Evolutionary conservation across 257 asterid species (phyloP).

Genomic region (Solanum chiquidenum): DNA sequence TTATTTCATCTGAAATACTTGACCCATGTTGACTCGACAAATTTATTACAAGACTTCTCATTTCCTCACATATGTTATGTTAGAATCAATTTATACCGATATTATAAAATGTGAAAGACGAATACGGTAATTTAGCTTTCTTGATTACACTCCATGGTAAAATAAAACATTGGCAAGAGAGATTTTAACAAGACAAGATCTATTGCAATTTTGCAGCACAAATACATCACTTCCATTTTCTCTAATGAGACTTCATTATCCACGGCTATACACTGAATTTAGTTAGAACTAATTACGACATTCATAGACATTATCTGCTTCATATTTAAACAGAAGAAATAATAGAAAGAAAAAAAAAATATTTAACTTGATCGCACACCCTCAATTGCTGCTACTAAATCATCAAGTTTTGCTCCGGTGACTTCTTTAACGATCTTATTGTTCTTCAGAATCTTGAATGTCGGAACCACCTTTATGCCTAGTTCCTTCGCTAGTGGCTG

Average conservation of each 20-base stretch:
- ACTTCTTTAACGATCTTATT: constrained; percentile 67
- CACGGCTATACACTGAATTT: not conserved
- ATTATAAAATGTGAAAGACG: not conserved
- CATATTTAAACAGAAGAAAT: constrained; percentile 19
- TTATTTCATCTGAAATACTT: not conserved
- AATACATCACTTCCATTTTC: not conserved
- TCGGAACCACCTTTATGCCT: constrained; percentile 86
- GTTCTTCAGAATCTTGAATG: constrained; percentile 74
- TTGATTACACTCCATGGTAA: not conserved
- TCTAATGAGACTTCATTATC: not conserved
- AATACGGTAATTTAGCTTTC: not conserved
- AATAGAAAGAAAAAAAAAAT: not conserved
- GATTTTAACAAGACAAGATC: not conserved
- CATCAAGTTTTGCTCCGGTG: constrained; percentile 73
- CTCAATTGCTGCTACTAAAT: constrained; percentile 58
- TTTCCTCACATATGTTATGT: not conserved
- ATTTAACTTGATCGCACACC: constrained; percentile 28
- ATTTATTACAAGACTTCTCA: not conserved
- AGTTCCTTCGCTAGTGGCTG: constrained; percentile 85
- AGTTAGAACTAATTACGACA: not conserved
- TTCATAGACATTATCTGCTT: not conserved
- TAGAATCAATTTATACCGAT: not conserved
- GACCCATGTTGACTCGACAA: not conserved
- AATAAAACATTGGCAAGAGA: not conserved
- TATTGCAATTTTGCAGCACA: not conserved